Evolutionary conservation across 768 basidiomycete genomes (phyloP).

Genomic region (Agaricus subrufescens): DNA sequence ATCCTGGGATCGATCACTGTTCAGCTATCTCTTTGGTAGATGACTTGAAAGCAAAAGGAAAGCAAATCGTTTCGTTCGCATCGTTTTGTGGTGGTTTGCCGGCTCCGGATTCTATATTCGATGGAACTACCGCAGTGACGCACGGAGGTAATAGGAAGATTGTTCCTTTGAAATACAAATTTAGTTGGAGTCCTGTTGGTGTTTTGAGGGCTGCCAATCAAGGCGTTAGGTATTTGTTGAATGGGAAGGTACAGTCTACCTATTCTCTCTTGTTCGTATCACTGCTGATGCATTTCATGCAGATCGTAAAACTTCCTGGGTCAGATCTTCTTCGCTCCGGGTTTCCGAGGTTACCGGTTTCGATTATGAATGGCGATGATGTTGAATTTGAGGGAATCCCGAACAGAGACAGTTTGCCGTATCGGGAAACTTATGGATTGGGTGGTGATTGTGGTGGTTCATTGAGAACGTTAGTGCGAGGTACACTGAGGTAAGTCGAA

Average conservation of each 20-base stretch:
- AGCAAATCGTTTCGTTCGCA: constrained; percentile 64
- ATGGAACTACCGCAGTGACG: not conserved
- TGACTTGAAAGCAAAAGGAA: constrained; percentile 43
- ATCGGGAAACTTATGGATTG: constrained; percentile 64
- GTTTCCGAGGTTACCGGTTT: constrained; percentile 68
- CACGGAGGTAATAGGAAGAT: constrained; percentile 24
- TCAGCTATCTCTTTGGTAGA: constrained; percentile 72
- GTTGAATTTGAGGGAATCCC: constrained; percentile 78
- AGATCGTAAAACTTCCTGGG: constrained; percentile 48
- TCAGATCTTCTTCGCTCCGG: constrained; percentile 47
- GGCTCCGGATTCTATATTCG: constrained; percentile 48
- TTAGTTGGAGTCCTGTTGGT: constrained; percentile 89
- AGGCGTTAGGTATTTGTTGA: constrained; percentile 59
- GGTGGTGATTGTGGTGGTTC: constrained; percentile 15
- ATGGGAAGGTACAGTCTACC: constrained; percentile 40
- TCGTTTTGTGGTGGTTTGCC: constrained; percentile 95
- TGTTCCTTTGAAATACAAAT: constrained; percentile 85
- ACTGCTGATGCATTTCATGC: not conserved
- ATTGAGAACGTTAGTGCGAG: constrained; percentile 69
- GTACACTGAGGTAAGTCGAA: constrained; percentile 66
- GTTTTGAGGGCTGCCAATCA: constrained; percentile 81
- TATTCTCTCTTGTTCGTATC: not conserved
- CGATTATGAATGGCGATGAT: constrained; percentile 33
- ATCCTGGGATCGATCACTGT: constrained; percentile 88
- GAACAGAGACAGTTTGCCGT: constrained; percentile 77